Conservation (phyloP, 495 filamentous ascomycete genomes). For the Oidiodendron maius region DNA sequence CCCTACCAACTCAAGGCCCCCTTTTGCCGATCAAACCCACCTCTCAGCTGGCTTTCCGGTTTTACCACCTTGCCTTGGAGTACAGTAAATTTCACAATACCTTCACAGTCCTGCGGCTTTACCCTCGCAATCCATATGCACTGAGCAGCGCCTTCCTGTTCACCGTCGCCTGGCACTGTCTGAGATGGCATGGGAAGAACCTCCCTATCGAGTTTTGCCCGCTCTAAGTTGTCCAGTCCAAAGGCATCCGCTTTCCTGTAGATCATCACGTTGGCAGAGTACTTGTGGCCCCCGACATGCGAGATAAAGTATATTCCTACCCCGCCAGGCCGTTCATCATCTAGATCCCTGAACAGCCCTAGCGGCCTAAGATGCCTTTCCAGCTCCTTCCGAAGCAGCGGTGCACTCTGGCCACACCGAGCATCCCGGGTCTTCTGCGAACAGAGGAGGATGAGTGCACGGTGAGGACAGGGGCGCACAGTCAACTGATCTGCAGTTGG, state of each 20-base stretch:
- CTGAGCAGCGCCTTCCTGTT: slow-evolving; percentile 62
- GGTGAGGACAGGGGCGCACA: slow-evolving; percentile 70
- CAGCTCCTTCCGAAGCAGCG: slow-evolving; percentile 77
- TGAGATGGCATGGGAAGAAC: slow-evolving; percentile 18
- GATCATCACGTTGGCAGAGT: slow-evolving; percentile 84
- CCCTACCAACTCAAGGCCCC: slow-evolving; percentile 80
- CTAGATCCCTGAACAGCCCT: slow-evolving; percentile 78
- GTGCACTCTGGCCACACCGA: slow-evolving; percentile 88
- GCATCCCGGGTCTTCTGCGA: slow-evolving; percentile 90
- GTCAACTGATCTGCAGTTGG: slow-evolving; percentile 45
- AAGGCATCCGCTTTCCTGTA: slow-evolving; percentile 65
- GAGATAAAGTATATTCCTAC: slow-evolving; percentile 94
- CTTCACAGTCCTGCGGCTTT: slow-evolving; percentile 88
- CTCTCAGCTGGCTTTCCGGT: slow-evolving; percentile 72
- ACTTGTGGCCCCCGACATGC: slow-evolving; percentile 95
- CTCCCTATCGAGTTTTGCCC: slow-evolving; percentile 28
- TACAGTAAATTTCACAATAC: slow-evolving; percentile 83
- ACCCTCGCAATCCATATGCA: slow-evolving; percentile 94
- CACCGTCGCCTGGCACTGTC: slow-evolving; percentile 21
- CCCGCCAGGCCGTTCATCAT: slow-evolving; percentile 81
- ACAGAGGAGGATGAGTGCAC: slow-evolving; percentile 84
- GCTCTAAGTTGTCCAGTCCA: slow-evolving; percentile 40
- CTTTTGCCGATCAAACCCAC: slow-evolving; percentile 80
- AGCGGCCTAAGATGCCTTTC: slow-evolving; percentile 82
- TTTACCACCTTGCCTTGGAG: slow-evolving; percentile 93